These are phyloP conservation scores for Daldinia caldariorum DNA, from an alignment of 495 filamentous ascomycete genomes.

Conservation along the genomic window DNA sequence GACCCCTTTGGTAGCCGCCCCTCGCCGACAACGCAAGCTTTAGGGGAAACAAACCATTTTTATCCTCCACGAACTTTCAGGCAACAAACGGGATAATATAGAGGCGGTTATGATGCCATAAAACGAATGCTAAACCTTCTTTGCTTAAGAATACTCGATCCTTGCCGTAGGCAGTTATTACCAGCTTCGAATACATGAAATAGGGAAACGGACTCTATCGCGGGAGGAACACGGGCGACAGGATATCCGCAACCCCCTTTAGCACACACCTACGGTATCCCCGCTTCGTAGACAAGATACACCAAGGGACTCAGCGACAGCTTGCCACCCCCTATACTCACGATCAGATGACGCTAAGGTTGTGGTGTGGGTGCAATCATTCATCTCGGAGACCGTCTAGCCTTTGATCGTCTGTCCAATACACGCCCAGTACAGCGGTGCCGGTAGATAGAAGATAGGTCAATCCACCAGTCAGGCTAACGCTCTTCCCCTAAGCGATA, in stretches of 20 bases:
- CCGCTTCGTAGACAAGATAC: neutral
- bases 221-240: conserved; percentile 14
- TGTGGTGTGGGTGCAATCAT: conserved; percentile 20
- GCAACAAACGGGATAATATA: neutral
- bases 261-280: conserved; percentile 1
- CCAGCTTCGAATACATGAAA: conserved; percentile 13
- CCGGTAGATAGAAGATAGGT: conserved; percentile 14
- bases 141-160: neutral
- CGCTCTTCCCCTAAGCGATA: conserved; percentile 9
- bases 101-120: neutral
- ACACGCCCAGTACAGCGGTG: neutral
- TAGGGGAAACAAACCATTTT: neutral
- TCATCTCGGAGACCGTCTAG: conserved; percentile 9
- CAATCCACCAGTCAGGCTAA: conserved; percentile 8
- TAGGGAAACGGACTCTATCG: conserved; percentile 1
- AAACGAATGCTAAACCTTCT: neutral
- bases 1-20: neutral
- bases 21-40: neutral
- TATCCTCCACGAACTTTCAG: neutral
- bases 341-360: conserved; percentile 26
- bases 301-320: conserved; percentile 2
- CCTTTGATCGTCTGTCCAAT: conserved; percentile 9
- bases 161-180: neutral
- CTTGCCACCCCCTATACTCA: conserved; percentile 18
- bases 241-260: neutral